phyloP scores from a whole-genome alignment of 2,329 filamentous ascomycete genomes.

The Cladorrhinum sp. region DNA sequence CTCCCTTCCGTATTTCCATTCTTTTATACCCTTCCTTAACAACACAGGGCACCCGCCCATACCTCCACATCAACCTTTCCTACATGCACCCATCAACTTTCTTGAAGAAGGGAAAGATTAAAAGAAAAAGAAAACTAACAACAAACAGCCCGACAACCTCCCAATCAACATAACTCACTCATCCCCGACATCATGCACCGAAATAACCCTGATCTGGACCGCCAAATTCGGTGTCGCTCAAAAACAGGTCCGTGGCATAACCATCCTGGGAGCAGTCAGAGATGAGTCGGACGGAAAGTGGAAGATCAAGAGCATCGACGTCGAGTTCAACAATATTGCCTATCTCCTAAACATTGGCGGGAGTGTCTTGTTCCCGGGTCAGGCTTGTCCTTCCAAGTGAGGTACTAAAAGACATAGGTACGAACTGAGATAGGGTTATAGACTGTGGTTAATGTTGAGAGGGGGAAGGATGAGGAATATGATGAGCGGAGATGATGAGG shows the following conservation, averaged over 20 bases:
- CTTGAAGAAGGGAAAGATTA: too few species aligned
- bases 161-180: conserved; percentile 29
- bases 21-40: too few species aligned
- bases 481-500: too few species aligned
- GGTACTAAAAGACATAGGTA: too few species aligned
- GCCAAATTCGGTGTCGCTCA: conserved; percentile 28
- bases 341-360: conserved; percentile 30
- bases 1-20: too few species aligned
- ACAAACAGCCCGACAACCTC: conserved; percentile 29
- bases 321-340: conserved; percentile 35
- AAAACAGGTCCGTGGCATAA: conserved; percentile 32
- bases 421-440: too few species aligned
- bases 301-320: conserved; percentile 32
- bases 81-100: too few species aligned
- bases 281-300: conserved; percentile 23
- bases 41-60: too few species aligned
- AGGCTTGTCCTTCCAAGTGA: background rate
- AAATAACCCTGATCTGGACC: conserved; percentile 34
- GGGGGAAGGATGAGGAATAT: too few species aligned
- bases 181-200: conserved; percentile 30
- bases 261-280: conserved; percentile 28
- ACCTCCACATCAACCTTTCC: too few species aligned
- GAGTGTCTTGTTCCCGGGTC: conserved; percentile 10
- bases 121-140: background rate
- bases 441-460: too few species aligned